These are phyloP conservation scores for Pelargonium cotyledonis DNA, from an alignment of 441 rosid genomes.

Conservation along the genomic window DNA sequence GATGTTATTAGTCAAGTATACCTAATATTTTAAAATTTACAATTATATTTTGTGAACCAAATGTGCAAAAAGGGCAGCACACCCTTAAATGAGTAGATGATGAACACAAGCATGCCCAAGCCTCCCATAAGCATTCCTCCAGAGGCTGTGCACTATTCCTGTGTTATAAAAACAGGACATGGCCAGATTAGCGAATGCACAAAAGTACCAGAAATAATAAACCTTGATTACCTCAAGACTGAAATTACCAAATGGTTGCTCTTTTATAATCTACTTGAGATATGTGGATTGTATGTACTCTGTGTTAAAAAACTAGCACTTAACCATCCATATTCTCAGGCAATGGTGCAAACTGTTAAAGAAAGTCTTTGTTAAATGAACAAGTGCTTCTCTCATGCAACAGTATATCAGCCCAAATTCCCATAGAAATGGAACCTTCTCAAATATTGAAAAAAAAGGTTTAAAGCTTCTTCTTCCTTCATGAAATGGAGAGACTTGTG, in stretches of 20 bases:
- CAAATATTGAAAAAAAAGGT: no score
- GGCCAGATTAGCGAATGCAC: constrained; percentile 16
- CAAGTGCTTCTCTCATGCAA: no score
- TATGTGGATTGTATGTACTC: no score
- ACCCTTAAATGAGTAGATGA: constrained; percentile 91
- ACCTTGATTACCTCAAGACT: background rate
- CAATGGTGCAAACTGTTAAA: no score
- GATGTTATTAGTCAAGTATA: constrained; percentile 1
- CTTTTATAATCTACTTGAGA: no score
- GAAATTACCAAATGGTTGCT: constrained; percentile 2
- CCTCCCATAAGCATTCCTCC: constrained; percentile 97
- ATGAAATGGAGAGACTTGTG: no score
- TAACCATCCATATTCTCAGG: no score
- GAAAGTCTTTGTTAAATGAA: no score
- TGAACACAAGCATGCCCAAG: constrained; percentile 93
- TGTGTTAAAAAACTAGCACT: no score
- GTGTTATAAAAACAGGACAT: constrained; percentile 23
- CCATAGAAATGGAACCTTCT: no score
- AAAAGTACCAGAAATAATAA: constrained; percentile 9
- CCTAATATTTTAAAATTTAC: background rate
- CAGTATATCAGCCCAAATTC: no score
- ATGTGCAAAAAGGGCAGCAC: constrained; percentile 17
- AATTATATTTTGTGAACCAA: constrained; percentile 19
- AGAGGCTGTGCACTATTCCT: constrained; percentile 56
- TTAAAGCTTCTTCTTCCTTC: no score